Base-by-base conservation (phyloP, 1,139 yeast genomes). In the Magnusiomyces suaveolens region DNA sequence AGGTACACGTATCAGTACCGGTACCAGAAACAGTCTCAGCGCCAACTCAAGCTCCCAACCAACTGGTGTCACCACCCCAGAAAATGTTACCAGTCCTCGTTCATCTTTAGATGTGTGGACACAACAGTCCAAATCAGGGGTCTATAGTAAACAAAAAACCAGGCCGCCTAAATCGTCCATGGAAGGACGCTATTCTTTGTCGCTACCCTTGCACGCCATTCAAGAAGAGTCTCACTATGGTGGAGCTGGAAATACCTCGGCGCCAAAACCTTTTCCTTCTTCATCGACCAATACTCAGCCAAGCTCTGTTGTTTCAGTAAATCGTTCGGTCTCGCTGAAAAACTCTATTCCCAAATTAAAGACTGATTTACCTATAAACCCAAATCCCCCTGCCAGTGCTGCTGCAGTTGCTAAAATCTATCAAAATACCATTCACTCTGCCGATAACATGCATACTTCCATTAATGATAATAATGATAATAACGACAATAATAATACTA, bases 101-200 rank as follows among this genome's bases (percentile, higher is more conserved):
- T 26, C 50, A n/a, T 54, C 57, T 14, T 33, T 50, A n/a, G 57
- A 54, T 48, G 46, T 41, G 21, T 3, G 33, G 41, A 36, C 41
- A n/a, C 50, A 52, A 32, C 47, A 39, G 10, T 20, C 24, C 21
- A 26, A 20, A 18, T 41, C 41, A 6, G 33, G 50, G 12, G 32
- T 18, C 14, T 25, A 29, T 21, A 36, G 29, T 18, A 16, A 36
- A 36, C 39, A 47, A 21, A 33, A 33, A 21, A 32, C 29, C 2
- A 29, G 12, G 2, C 43, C 53, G 2, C 57, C 48, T 21, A 55
- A 54, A 24, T 36, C 53, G 10, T 52, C 57, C 10, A 44, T 52
- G 33, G 59, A 56, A 14, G 59, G 59, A 25, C 39, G 62, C 18
- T 60, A 59, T 46, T 58, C 60, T n/a, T 50, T 60, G 33, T 59